These are phyloP conservation scores for Wickerhamomyces hampshirensis DNA, from an alignment of 805 yeast species.

Conservation along the genomic window DNA sequence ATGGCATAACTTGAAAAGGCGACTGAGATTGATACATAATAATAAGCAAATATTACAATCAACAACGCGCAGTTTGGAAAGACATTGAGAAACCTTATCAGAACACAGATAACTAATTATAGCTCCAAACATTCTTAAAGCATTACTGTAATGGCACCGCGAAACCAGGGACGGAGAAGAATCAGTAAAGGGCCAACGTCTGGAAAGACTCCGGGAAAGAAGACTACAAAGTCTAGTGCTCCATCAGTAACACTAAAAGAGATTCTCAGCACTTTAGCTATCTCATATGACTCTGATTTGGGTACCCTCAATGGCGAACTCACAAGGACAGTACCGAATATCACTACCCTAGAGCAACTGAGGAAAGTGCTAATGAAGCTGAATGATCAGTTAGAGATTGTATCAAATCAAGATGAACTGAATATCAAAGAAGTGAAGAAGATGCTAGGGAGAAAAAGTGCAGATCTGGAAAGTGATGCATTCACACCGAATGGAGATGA, in stretches of 20 bases:
- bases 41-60: too few species aligned
- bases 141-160: conserved; percentile 13
- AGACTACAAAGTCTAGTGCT: conserved; percentile 25
- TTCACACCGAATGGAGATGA: background rate
- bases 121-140: background rate
- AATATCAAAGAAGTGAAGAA: conserved; percentile 12
- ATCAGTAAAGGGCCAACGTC: conserved; percentile 7
- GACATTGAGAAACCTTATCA: too few species aligned
- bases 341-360: conserved; percentile 18
- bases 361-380: conserved; percentile 39
- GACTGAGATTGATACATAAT: too few species aligned
- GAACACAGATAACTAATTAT: too few species aligned
- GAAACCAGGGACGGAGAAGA: conserved; percentile 22
- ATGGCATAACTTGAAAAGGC: too few species aligned
- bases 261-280: conserved; percentile 45
- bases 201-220: conserved; percentile 24
- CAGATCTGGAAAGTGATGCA: background rate
- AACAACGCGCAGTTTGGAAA: too few species aligned
- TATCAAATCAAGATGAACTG: conserved; percentile 24
- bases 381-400: conserved; percentile 31
- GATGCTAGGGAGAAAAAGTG: background rate
- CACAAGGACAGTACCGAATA: conserved; percentile 36
- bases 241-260: conserved; percentile 43
- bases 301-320: conserved; percentile 61
- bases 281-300: conserved; percentile 52